Base-by-base conservation (phyloP, 345 rosid genomes). In the Physaria fendleri region DNA sequence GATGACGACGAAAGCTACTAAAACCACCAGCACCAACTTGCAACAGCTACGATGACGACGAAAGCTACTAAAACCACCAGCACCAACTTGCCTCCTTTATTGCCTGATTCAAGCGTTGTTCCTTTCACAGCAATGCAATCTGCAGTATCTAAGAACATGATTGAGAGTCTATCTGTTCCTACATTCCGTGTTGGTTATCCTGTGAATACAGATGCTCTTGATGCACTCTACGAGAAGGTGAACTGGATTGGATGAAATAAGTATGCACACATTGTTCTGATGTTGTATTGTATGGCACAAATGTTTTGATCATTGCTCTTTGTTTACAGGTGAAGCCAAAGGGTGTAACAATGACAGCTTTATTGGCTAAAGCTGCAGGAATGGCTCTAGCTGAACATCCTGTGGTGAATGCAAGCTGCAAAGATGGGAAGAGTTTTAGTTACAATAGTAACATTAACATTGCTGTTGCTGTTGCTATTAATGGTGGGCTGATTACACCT, bases 161-260 rank as follows among this genome's bases (percentile, higher is more conserved):
- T 83, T 53, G 85, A 80, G 57, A 85, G 97, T 68, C 97, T 89
- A 72, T 76, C 83, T 0, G 95, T 92, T 32, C 95, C 97, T 3
- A 79, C 91, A 17, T 92, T 92, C 55, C 84, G 99, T 44, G 99
- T 92, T 50, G 97, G 95, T 38, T 92, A 88, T 69, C 95, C 97
- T 1, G 76, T 86, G 45, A 60, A 66, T 1, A 84, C 95, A 0
- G 85, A 88, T 77, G 97, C 89, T 4, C 90, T 92, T 14, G 93
- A 93, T 66, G 85, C 86, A 17, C 73, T 93, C 2, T 89, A 88
- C 59, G 82, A 70, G 79, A 93, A 87, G 97, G 97, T 88, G 42
- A 8, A 14, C 15, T 23, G 57, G 28, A 24, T 2, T 1, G 39
- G n/a, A 37, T 30, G 18, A 8, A 3, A 16, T 2, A 6, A n/a